Base-by-base conservation (phyloP, 352 stramenopile species). In the Globisporangium spinosum region DNA sequence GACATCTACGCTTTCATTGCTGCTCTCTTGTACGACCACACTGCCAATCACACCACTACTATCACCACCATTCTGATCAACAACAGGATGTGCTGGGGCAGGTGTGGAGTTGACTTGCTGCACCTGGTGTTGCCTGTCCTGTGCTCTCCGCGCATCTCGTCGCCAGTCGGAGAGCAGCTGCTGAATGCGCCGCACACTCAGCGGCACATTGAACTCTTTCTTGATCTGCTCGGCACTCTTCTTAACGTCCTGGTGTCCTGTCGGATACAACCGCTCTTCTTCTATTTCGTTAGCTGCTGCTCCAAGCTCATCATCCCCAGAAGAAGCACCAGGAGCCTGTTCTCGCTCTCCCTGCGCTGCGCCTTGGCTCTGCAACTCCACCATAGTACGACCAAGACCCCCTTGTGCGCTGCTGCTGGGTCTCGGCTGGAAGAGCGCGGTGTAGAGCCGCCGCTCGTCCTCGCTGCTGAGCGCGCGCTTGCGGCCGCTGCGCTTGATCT, bases 151-250 rank as follows among this genome's bases (percentile, higher is more conserved):
- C 22, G 76, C 71, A 23, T 74, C 64, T 13, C 66, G 69, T 2
- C 78, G 76, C 78, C 78, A 86, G 45, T 82, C 72, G n/a, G 72
- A 83, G 20, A 86, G 77, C 49, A 86, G 55, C 53, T 86, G 78
- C 77, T 87, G 78, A 27, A 87, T 77, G 64, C 78, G 78, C n/a
- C 78, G 78, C 35, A 74, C 79, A 49, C 78, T 87, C 62, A 87
- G 64, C 47, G 78, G 77, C 67, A 87, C 68, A 29, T 74, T 72
- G 61, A 87, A 82, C 70, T 84, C 76, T 10, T 70, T 67, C 51
- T 72, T 73, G 69, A 87, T 80, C 45, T 78, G 76, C 64, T 82
- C 78, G 6, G 78, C 78, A 25, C 78, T 87, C 62, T 70, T 77
- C 70, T 76, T 80, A 15, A 66, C 55, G 56, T 61, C 32, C 35